Percentiles rank a stretch among this genome's conserved stretches.
Conservation (phyloP, 108 stramenopile genomes). For the Pseudonitzschia delicatissima region DNA sequence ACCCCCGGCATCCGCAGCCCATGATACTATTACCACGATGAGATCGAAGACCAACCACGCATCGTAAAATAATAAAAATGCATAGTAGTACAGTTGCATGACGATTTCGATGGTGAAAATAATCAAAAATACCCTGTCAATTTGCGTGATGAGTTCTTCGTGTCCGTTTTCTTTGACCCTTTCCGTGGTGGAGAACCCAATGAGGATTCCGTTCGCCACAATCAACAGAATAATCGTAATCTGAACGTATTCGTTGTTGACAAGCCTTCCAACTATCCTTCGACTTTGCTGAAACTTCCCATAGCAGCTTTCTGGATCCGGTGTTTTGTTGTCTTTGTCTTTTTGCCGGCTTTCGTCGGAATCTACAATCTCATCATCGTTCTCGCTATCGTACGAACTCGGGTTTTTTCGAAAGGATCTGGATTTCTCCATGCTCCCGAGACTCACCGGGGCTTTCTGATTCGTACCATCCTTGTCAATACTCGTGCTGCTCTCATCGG, state of each 20-base stretch:
- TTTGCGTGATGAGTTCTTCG: constrained; percentile 26
- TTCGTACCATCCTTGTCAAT: too few species aligned
- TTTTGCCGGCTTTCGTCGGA: neutral
- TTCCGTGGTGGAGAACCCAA: constrained; percentile 72
- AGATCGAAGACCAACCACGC: constrained; percentile 73
- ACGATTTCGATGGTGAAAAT: constrained; percentile 59
- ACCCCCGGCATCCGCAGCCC: too few species aligned
- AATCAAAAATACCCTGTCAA: constrained; percentile 47
- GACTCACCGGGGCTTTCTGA: too few species aligned
- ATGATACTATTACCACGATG: constrained; percentile 55
- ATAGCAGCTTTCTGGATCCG: too few species aligned
- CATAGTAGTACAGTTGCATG: constrained; percentile 60
- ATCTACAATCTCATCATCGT: neutral
- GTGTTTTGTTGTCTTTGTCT: neutral
- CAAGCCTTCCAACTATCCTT: constrained; percentile 33
- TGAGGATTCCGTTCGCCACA: constrained; percentile 59
- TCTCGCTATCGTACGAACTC: neutral
- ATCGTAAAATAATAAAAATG: constrained; percentile 42
- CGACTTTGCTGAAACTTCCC: constrained; percentile 10
- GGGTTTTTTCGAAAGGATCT: too few species aligned
- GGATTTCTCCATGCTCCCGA: too few species aligned
- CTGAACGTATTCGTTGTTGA: constrained; percentile 53
- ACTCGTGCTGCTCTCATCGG: too few species aligned
- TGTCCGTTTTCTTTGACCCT: constrained; percentile 49
- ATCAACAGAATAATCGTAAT: constrained; percentile 53